Evolutionary conservation across 208 protist genomes (phyloP).

Genomic region (Jaenimonas drosophilae): DNA sequence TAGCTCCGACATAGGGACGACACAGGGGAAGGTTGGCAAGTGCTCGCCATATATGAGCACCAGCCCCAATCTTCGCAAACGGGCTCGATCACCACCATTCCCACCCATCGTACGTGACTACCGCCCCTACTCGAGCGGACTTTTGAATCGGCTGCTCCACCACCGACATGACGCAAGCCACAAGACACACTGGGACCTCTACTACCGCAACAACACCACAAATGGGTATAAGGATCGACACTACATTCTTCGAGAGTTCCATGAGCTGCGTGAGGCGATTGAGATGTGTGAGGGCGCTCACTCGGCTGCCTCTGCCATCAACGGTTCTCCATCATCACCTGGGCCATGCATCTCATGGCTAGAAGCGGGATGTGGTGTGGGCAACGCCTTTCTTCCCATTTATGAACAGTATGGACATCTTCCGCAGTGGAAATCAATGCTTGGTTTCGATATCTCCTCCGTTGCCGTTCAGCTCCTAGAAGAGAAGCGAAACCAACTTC

Average conservation of each 20-base stretch:
- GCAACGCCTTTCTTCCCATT: conserved; percentile 89
- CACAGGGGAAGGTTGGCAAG: no score
- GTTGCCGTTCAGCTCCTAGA: conserved; percentile 79
- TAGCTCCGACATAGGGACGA: neutral
- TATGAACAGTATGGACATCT: conserved; percentile 70
- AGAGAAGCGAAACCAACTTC: conserved; percentile 25
- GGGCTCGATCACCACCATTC: conserved; percentile 20
- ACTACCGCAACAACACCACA: conserved; percentile 86
- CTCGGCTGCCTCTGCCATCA: no score
- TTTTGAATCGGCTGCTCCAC: conserved; percentile 14
- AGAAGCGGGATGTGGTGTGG: conserved; percentile 93
- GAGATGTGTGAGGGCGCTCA: conserved; percentile 2
- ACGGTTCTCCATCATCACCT: no score
- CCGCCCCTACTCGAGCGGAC: conserved; percentile 56
- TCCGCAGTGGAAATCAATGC: conserved; percentile 35
- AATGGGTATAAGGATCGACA: conserved; percentile 88
- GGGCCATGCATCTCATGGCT: conserved; percentile 80
- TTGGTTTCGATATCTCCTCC: conserved; percentile 88
- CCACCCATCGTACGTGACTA: conserved; percentile 71
- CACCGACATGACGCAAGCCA: conserved; percentile 12
- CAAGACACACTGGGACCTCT: conserved; percentile 72
- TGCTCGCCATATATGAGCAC: no score
- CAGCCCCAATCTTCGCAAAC: no score
- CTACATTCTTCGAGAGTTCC: conserved; percentile 82
- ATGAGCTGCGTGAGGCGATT: conserved; percentile 50